Evolutionary conservation across 1,139 yeast species (phyloP), one percentile per base, ranked within the genome.

Genomic region (Suhomyces kunorum): DNA sequence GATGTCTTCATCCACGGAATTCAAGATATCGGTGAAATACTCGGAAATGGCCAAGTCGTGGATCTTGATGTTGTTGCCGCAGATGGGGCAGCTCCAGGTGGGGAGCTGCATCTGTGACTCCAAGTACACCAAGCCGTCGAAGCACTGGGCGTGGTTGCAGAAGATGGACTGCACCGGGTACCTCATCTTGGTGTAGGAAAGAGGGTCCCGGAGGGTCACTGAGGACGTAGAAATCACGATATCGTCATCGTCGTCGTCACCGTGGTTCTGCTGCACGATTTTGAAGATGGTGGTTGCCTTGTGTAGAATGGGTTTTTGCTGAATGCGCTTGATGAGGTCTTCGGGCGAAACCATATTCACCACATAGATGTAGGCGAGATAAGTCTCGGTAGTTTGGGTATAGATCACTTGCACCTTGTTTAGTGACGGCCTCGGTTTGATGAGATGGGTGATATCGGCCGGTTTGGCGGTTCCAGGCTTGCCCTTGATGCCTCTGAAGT

Each of bases 81-180:
- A 85, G 9, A 81, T 68, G 0, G 90, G 90, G 53, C 94, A 85
- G 30, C 61, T 62, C 87, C 88, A 83, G 0, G 80, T 71, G 0
- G 89, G 81, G 1, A 78, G 66, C 51, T 79, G 83, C 35, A 68
- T 64, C 53, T 84, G 92, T 22, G 82, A 67, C 43, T 76, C 72
- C 11, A 85, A 53, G 53, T 73, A 85, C 38, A 81, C 75, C 19
- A 68, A 56, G 0, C 81, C 83, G 60, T 85, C 94, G 59, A 84
- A 84, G 52, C 92, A 84, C 51, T 79, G 83, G n/a, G 81, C 59
- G 56, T 85, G 94, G 28, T 74, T 65, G 59, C 92, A 85, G 40
- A 63, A 67, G 0, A 70, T 63, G 2, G 87, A 76, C 49, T 79
- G 77, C 2, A 74, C 76, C 0, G 94, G 92, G 43, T 70, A 63